Conservation (phyloP, 352 stramenopile genomes). For the Phytophthora nicotianae region DNA sequence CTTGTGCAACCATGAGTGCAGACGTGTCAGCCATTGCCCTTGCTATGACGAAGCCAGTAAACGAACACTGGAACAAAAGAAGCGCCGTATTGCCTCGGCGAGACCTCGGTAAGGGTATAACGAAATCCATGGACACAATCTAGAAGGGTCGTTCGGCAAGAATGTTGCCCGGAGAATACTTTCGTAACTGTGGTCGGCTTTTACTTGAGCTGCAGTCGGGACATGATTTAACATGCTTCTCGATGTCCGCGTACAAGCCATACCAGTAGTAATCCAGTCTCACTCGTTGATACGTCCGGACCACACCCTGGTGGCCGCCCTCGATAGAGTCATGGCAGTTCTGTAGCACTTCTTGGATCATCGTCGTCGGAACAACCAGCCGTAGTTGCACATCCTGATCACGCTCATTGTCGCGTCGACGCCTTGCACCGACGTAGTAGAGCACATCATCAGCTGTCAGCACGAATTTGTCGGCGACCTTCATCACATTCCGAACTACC, state of each 20-base stretch:
- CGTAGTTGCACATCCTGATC: not conserved
- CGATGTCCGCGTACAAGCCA: not conserved
- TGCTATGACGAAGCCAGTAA: not conserved
- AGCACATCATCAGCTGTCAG: not conserved
- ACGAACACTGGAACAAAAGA: slow-evolving; percentile 1
- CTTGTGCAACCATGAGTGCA: not conserved
- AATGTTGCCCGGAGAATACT: not conserved
- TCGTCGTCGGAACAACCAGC: not conserved
- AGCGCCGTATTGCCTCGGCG: not conserved
- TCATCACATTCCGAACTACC: too few species aligned
- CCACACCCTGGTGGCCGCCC: not conserved
- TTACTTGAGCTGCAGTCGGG: not conserved
- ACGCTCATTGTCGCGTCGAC: not conserved
- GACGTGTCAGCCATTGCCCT: not conserved
- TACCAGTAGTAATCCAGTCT: not conserved
- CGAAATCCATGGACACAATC: not conserved
- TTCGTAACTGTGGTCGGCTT: not conserved
- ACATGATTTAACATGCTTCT: not conserved
- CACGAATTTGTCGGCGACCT: not conserved
- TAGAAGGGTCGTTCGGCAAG: not conserved
- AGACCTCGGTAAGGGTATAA: slow-evolving; percentile 1
- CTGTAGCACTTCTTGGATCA: not conserved
- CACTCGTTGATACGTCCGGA: not conserved
- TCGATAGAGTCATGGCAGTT: not conserved
- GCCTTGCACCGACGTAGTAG: not conserved